These are phyloP conservation scores for Verticillium nubilum DNA, from an alignment of 2,329 filamentous ascomycete genomes.

Conservation along the genomic window DNA sequence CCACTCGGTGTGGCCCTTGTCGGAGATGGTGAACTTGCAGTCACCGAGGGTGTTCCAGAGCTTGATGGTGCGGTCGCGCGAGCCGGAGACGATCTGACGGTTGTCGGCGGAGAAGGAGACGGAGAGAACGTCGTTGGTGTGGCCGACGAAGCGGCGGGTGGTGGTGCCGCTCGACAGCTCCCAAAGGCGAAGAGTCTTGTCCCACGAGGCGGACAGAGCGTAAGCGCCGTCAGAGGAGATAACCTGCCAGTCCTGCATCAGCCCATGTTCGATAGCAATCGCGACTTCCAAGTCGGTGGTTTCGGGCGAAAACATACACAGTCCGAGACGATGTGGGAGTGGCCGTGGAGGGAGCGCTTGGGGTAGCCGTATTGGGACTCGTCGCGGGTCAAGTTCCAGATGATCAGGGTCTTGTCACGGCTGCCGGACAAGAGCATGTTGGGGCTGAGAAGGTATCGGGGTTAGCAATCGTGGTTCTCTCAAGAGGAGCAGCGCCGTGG, in stretches of 20 bases:
- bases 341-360: slow-evolving; percentile 96
- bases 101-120: slow-evolving; percentile 99
- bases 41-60: slow-evolving; percentile 99
- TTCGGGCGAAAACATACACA: slow-evolving; percentile 64
- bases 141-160: slow-evolving; percentile 96
- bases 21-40: slow-evolving; percentile 99
- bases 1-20: slow-evolving; percentile 99
- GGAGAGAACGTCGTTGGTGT: slow-evolving; percentile 99
- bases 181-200: slow-evolving; percentile 99
- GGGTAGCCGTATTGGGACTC: slow-evolving; percentile 98
- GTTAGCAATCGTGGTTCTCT: slow-evolving; percentile 18
- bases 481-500: not conserved
- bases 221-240: slow-evolving; percentile 99
- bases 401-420: slow-evolving; percentile 98
- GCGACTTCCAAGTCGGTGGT: not conserved
- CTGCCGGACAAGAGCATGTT: slow-evolving; percentile 99
- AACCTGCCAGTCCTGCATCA: slow-evolving; percentile 56
- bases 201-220: slow-evolving; percentile 97
- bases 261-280: slow-evolving; percentile 16
- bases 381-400: slow-evolving; percentile 99
- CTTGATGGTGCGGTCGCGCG: slow-evolving; percentile 98
- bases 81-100: slow-evolving; percentile 98
- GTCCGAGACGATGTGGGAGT: slow-evolving; percentile 99
- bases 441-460: slow-evolving; percentile 52
- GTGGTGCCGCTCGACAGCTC: slow-evolving; percentile 96